phyloP scores from a whole-genome alignment of 768 basidiomycete genomes.

The Podaxis mareebaensis region DNA sequence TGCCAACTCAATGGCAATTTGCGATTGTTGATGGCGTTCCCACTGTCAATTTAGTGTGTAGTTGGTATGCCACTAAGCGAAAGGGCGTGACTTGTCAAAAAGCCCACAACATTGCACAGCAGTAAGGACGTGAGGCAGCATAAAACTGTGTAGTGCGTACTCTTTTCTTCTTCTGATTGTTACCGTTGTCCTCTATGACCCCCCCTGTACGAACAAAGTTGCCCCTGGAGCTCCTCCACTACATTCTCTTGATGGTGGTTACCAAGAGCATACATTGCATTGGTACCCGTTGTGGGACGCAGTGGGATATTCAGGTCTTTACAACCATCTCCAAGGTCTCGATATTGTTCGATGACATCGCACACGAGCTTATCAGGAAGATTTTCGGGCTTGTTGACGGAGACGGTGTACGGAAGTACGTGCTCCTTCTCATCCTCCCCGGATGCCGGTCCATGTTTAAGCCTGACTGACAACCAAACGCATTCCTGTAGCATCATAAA shows the following conservation, averaged over 20 bases:
- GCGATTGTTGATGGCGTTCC: too few species aligned
- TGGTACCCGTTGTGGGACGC: background rate
- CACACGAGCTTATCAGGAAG: background rate
- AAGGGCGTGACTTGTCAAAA: background rate
- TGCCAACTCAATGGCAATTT: too few species aligned
- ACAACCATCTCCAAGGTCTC: constrained; percentile 1
- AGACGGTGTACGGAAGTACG: background rate
- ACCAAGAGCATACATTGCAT: constrained; percentile 5
- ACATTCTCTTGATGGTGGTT: constrained; percentile 2
- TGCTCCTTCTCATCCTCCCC: background rate
- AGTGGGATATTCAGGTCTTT: constrained; percentile 7
- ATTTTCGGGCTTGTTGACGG: constrained; percentile 1
- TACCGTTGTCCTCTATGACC: background rate
- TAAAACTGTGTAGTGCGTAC: background rate
- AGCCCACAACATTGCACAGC: background rate
- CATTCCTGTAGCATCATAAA: background rate
- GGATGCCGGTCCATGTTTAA: background rate
- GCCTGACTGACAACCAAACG: background rate
- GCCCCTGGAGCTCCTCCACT: constrained; percentile 3
- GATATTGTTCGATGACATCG: background rate
- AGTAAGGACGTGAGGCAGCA: background rate
- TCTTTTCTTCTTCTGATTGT: background rate
- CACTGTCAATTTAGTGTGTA: too few species aligned
- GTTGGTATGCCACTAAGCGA: background rate
- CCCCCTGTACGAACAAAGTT: background rate